Base-by-base conservation (phyloP, 106 monocot genomes). In the Apostasia shenzhenica region DNA sequence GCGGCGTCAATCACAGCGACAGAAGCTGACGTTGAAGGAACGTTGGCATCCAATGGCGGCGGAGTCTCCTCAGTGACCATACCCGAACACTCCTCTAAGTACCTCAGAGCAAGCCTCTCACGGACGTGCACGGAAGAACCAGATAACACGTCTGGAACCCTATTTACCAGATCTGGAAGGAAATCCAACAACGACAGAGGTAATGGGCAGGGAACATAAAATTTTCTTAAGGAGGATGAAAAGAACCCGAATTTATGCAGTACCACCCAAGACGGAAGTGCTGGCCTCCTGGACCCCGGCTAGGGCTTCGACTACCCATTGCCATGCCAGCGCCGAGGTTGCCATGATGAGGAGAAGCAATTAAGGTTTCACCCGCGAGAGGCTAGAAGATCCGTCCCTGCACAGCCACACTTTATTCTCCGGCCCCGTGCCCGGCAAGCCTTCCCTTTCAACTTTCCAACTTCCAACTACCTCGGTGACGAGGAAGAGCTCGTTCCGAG, bases 241-340 rank as follows among this genome's bases (percentile, higher is more conserved):
- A 44, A 68, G 1, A 40, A 9, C 37, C 74, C 59, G 14, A 54
- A 26, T 38, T 57, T 39, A 46, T 67, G 46, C 44, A 54, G 41
- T 67, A 82, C 83, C 75, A 62, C 67, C 45, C 55, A 83, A 43
- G 44, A 83, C 6, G 62, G 79, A 72, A 58, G 71, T 71, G 1
- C 68, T 67, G 6, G 47, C 54, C 63, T 57, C 45, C 11, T 69
- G 66, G 48, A 46, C n/a, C 37, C 67, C 71, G 43, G 83, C 71
- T 75, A 83, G 79, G 83, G 75, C 42, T 75, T 83, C 83, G 45
- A 83, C 61, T 61, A 72, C 66, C 70, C 73, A 79, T 13, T 43
- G 59, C 83, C 75, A 75, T 41, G 74, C 49, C 43, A 83, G 53
- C 44, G 41, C 6, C 14, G 55, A 42, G 8, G 55, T 41, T 7